These are phyloP conservation scores for Ilex asprella DNA, from an alignment of 257 asterid genomes.

Conservation along the genomic window DNA sequence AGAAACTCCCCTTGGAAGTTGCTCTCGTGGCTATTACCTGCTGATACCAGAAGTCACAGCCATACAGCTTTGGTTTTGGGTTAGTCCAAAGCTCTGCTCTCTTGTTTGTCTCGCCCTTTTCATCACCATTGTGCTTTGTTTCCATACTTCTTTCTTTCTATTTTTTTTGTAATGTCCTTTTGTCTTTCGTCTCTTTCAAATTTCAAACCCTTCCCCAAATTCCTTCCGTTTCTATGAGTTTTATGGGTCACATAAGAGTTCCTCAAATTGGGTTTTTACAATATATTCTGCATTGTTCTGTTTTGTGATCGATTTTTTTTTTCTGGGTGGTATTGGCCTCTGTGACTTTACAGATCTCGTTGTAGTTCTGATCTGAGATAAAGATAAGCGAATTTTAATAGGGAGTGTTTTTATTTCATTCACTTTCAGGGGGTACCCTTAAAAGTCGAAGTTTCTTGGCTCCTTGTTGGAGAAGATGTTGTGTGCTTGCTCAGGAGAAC, in stretches of 20 bases:
- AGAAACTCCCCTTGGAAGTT: slow-evolving; percentile 7
- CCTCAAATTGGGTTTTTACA: slow-evolving; percentile 3
- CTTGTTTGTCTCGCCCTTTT: slow-evolving; percentile 23
- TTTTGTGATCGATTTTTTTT: slow-evolving; percentile 1
- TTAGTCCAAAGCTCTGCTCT: slow-evolving; percentile 20
- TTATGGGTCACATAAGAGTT: not conserved
- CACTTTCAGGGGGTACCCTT: not conserved
- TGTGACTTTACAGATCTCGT: slow-evolving; percentile 1
- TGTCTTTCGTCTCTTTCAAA: slow-evolving; percentile 10
- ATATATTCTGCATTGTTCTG: not conserved
- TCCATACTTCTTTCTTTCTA: slow-evolving; percentile 8
- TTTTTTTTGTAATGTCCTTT: slow-evolving; percentile 1
- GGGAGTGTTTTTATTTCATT: too few relatives aligned
- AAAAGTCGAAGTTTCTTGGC: not conserved
- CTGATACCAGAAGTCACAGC: not conserved
- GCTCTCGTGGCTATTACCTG: slow-evolving; percentile 20
- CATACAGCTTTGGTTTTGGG: slow-evolving; percentile 18
- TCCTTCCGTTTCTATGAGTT: slow-evolving; percentile 18
- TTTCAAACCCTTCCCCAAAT: not conserved
- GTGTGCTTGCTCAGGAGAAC: slow-evolving; percentile 97
- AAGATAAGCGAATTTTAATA: not conserved
- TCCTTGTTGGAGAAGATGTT: slow-evolving; percentile 38
- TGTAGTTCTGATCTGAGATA: too few relatives aligned
- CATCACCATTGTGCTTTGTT: slow-evolving; percentile 9
- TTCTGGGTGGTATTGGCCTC: not conserved